Base-by-base conservation (phyloP, 1,139 yeast species). In the Meyerozyma sp. region DNA sequence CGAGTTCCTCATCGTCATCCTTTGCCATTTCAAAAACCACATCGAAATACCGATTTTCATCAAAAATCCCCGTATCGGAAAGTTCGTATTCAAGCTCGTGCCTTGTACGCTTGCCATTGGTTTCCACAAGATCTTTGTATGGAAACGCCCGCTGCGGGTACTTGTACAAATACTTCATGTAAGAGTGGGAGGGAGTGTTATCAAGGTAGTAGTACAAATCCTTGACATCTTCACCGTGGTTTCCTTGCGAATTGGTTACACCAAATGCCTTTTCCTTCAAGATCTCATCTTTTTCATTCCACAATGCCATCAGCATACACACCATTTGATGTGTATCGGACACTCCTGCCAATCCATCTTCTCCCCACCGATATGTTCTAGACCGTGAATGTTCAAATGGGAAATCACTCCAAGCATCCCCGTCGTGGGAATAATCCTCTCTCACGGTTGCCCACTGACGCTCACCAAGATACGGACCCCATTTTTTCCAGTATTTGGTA, bases 211-310 rank as follows among this genome's bases (percentile, higher is more conserved):
- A 91, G 59, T 88, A 76, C 62, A 88, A 90, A 46, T 73, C 79
- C 66, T 88, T 88, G 49, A 88, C 96, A 62, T 91, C 98, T 59
- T 91, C 98, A 45, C 98, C 98, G 61, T 91, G 98, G 61, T 91
- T 91, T 5, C 95, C 95, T 60, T 90, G 94, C 18, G 90, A 90
- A 42, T 95, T 95, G 28, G 97, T 90, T 40, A 91, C 75, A 2
- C 97, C 98, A 63, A 82, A 91, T 50, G 88, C 73, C 52, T 90
- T 83, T 61, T 91, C 98, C 64, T 91, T 91, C 61, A 91, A 74
- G 52, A 90, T 79, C 36, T 79, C 84, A 63, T 91, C 98, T 55
- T 88, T 74, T 48, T 86, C 96, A 66, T 91, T 91, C 98, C 98
- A 91, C 49, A 91, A 72, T 1, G 91, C 96, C 70, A 90, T 73